Conservation (phyloP, 1,284 basidiomycete genomes). For the Cutaneotrichosporon mucoides region DNA sequence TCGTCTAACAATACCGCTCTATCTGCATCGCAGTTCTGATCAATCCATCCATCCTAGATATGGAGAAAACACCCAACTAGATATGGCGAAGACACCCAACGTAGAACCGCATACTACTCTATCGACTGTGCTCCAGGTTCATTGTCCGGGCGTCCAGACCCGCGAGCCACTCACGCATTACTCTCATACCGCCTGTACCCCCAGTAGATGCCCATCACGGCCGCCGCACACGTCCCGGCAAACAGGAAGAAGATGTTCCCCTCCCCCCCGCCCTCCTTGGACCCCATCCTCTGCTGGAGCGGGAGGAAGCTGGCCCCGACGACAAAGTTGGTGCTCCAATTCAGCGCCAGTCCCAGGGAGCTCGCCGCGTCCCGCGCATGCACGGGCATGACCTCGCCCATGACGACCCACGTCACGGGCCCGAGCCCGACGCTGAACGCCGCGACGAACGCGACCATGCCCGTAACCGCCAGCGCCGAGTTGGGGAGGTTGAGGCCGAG, state of each 20-base stretch:
- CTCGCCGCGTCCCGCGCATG: slow-evolving; percentile 36
- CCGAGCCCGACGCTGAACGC: slow-evolving; percentile 39
- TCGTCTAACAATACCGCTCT: no score
- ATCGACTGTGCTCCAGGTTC: no score
- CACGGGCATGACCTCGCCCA: slow-evolving; percentile 37
- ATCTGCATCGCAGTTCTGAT: no score
- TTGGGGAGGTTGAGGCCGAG: slow-evolving; percentile 32
- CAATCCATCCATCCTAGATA: no score
- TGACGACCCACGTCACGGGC: slow-evolving; percentile 43
- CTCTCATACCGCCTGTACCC: neutral
- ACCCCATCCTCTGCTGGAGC: slow-evolving; percentile 29
- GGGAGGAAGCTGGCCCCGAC: slow-evolving; percentile 38
- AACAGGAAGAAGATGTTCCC: slow-evolving; percentile 43
- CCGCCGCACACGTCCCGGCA: slow-evolving; percentile 22
- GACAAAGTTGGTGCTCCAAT: slow-evolving; percentile 38
- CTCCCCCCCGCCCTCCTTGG: slow-evolving; percentile 25
- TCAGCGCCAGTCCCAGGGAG: slow-evolving; percentile 35
- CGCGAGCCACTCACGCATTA: no score
- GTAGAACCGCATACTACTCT: neutral
- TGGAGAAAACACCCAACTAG: no score
- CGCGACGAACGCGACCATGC: slow-evolving; percentile 33
- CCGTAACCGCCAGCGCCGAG: slow-evolving; percentile 20
- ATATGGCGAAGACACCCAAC: no score
- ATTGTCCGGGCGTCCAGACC: no score
- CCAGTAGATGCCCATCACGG: slow-evolving; percentile 1